These are phyloP conservation scores for Platismatia glauca DNA, from an alignment of 495 filamentous ascomycete genomes.

Conservation along the genomic window DNA sequence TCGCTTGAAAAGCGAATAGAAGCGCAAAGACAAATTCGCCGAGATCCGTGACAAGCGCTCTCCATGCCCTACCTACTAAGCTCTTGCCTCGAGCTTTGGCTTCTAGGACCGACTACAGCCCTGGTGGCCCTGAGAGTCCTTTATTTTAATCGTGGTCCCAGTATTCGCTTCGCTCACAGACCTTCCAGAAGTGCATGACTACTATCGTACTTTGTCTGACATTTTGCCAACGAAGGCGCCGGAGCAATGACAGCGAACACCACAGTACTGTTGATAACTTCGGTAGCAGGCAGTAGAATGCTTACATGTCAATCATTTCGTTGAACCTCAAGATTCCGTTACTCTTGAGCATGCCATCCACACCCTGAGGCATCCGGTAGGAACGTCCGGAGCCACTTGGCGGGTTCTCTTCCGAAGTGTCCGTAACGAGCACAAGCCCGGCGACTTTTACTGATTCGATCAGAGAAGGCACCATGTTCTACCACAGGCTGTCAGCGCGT, in stretches of 20 bases:
- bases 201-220: neutral
- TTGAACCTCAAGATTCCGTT: conserved; percentile 88
- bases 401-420: conserved; percentile 50
- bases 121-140: neutral
- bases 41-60: neutral
- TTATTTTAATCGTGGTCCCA: too few species aligned
- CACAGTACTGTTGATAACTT: too few species aligned
- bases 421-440: conserved; percentile 85
- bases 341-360: conserved; percentile 77
- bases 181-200: neutral
- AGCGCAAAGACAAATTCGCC: neutral
- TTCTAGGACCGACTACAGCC: neutral
- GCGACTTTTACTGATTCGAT: conserved; percentile 89
- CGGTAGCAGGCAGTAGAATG: neutral
- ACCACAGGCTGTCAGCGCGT: conserved; percentile 1
- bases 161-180: too few species aligned
- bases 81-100: neutral
- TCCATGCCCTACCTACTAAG: neutral
- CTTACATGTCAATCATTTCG: conserved; percentile 84
- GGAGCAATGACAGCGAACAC: neutral
- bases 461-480: conserved; percentile 89
- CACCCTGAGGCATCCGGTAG: conserved; percentile 51
- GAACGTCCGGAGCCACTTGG: conserved; percentile 37
- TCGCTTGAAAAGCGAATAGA: neutral
- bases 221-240: neutral